Evolutionary conservation across 2,329 filamentous ascomycete genomes (phyloP).

Genomic region (Nigrospora oryzae): DNA sequence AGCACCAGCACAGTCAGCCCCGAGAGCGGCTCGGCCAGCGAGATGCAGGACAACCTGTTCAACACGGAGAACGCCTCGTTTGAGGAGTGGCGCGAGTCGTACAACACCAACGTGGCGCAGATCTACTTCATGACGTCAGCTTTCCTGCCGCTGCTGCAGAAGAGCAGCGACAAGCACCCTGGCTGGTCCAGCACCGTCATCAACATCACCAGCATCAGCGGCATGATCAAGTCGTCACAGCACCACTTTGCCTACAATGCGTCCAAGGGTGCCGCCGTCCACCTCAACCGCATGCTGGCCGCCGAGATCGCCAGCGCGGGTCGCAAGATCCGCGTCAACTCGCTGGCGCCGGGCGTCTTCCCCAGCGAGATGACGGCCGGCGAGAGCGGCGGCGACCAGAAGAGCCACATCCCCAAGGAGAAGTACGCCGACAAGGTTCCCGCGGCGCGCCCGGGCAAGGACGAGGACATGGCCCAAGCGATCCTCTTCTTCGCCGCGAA

Average conservation of each 20-base stretch:
- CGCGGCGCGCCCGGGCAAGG: conserved; percentile 56
- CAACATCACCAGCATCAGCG: conserved; percentile 62
- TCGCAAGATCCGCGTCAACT: conserved; percentile 60
- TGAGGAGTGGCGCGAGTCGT: conserved; percentile 64
- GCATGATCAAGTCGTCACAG: conserved; percentile 52
- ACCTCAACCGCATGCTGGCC: conserved; percentile 56
- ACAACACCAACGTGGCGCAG: conserved; percentile 67
- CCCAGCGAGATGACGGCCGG: conserved; percentile 64
- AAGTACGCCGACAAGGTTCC: conserved; percentile 54
- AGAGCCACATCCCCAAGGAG: conserved; percentile 49
- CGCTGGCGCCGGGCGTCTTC: conserved; percentile 64
- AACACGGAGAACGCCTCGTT: conserved; percentile 48
- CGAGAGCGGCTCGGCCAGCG: conserved; percentile 38
- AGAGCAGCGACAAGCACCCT: conserved; percentile 28
- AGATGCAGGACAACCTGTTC: conserved; percentile 56
- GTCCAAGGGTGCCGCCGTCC: conserved; percentile 55
- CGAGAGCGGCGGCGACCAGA: conserved; percentile 38
- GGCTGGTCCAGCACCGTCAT: conserved; percentile 53
- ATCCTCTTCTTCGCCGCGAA: conserved; percentile 46
- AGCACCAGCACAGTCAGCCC: conserved; percentile 48
- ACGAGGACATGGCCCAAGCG: conserved; percentile 61
- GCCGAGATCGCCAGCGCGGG: conserved; percentile 48
- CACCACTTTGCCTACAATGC: conserved; percentile 60
- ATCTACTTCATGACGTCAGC: conserved; percentile 58
- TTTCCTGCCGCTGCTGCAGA: conserved; percentile 53